Base-by-base conservation (phyloP, 345 rosid genomes). In the Acer campestre region DNA sequence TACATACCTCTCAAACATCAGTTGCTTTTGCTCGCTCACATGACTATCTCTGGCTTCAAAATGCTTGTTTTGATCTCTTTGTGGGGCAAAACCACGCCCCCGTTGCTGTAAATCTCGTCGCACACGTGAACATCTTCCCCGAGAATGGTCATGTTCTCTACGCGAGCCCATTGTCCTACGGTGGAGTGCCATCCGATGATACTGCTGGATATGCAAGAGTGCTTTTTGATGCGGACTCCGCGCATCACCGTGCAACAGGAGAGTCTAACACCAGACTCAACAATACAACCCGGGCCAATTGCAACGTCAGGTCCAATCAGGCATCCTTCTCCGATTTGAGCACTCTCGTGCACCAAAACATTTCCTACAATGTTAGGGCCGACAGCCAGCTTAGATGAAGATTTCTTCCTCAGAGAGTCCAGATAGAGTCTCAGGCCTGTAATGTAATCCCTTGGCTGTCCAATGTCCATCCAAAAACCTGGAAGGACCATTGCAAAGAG, bases 401-500 rank as follows among this genome's bases (percentile, higher is more conserved):
- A 88, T 29, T 85, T 92, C 90, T 94, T 94, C 64, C 93, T 78
- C 4, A 91, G 81, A 17, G 99, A 96, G 77, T 96, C 98, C n/a
- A 96, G 90, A 82, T 96, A 96, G 68, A 96, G 99, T 79, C 97
- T 91, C 67, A 96, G 83, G 17, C 99, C 99, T 0, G 95, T 85
- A 46, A 96, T 96, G 90, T 96, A 96, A 73, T 96, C 99, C 79
- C 88, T 89, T 14, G 99, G 99, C 84, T 96, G 99, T 71, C 99
- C 99, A 61, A 96, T 92, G 87, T 96, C 99, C 99, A 96, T 96
- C 99, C 99, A 96, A 71, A 96, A 96, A 23, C 99, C 99, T 0
- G 98, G 97, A 62, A 96, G 88, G 53, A 92, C 99, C 98, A 96
- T 96, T 1, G 97, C 99, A 9, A 76, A 94, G 71, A 96, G 97